A percentile compares a stretch with the other conserved stretches of the same genome.
These are phyloP conservation scores for Auricularia heimuer DNA, from an alignment of 768 basidiomycete genomes.

Conservation along the genomic window DNA sequence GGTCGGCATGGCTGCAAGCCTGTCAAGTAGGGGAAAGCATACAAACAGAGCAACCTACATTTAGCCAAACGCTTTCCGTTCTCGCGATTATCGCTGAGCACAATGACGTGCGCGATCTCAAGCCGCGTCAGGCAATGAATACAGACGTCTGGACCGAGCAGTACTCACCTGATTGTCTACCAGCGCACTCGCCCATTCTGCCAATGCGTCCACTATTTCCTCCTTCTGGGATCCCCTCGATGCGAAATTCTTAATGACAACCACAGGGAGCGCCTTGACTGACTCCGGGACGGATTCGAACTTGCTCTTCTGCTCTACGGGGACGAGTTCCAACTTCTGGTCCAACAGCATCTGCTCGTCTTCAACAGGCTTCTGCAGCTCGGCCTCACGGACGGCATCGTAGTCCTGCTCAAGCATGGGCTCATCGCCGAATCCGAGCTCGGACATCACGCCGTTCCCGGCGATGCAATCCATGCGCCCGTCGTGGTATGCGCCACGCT, in stretches of 20 bases:
- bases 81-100: constrained; percentile 84
- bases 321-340: neutral
- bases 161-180: constrained; percentile 62
- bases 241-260: constrained; percentile 76
- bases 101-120: constrained; percentile 84
- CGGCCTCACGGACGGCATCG: constrained; percentile 8
- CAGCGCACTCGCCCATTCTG: constrained; percentile 77
- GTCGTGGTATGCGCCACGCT: constrained; percentile 72
- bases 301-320: neutral
- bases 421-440: constrained; percentile 79
- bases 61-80: constrained; percentile 77
- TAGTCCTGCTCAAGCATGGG: constrained; percentile 30
- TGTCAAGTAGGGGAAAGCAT: neutral
- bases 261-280: constrained; percentile 65
- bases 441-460: constrained; percentile 79
- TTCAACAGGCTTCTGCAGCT: constrained; percentile 24
- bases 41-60: constrained; percentile 8
- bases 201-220: constrained; percentile 62
- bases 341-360: constrained; percentile 27
- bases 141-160: neutral
- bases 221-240: constrained; percentile 47
- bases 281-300: constrained; percentile 18
- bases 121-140: neutral
- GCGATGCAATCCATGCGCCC: constrained; percentile 75
- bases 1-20: constrained; percentile 60